phyloP scores from a whole-genome alignment of 805 yeast genomes.

The Lipomyces japonicus region DNA sequence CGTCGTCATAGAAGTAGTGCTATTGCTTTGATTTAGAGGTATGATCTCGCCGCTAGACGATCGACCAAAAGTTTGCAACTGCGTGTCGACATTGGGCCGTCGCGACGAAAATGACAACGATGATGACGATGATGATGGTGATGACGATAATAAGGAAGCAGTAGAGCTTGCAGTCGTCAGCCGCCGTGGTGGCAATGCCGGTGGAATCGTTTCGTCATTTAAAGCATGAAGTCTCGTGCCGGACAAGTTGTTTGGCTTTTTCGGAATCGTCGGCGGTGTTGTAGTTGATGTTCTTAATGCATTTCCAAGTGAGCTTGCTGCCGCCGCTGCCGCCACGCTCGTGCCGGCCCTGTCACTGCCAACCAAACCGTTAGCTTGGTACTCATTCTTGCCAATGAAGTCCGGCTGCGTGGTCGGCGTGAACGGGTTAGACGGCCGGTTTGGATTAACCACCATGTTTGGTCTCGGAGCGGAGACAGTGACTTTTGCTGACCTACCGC shows the following conservation, averaged over 20 bases:
- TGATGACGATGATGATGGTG: not conserved
- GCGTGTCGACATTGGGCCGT: constrained; percentile 8
- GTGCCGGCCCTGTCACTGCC: not conserved
- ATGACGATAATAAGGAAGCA: not conserved
- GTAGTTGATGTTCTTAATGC: not conserved
- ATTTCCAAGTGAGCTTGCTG: constrained; percentile 1
- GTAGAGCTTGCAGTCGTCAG: constrained; percentile 1
- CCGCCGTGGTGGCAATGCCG: constrained; percentile 22
- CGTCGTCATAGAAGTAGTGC: not conserved
- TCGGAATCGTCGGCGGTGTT: constrained; percentile 16
- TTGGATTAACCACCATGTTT: constrained; percentile 61
- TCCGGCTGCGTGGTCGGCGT: constrained; percentile 50
- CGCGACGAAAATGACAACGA: not conserved
- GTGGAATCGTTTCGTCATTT: constrained; percentile 11
- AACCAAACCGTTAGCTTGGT: not conserved
- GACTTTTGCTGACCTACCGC: constrained; percentile 71
- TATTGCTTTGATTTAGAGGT: not conserved
- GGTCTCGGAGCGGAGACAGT: constrained; percentile 44
- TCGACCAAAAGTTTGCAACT: constrained; percentile 17
- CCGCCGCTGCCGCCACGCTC: constrained; percentile 4
- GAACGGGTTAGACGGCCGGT: constrained; percentile 71
- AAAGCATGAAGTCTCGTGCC: constrained; percentile 13
- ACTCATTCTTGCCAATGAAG: constrained; percentile 35
- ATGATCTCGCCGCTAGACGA: not conserved
- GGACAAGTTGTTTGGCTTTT: constrained; percentile 17